These are phyloP conservation scores for Rhizopogon vulgaris DNA, from an alignment of 768 basidiomycete species.

Conservation along the genomic window DNA sequence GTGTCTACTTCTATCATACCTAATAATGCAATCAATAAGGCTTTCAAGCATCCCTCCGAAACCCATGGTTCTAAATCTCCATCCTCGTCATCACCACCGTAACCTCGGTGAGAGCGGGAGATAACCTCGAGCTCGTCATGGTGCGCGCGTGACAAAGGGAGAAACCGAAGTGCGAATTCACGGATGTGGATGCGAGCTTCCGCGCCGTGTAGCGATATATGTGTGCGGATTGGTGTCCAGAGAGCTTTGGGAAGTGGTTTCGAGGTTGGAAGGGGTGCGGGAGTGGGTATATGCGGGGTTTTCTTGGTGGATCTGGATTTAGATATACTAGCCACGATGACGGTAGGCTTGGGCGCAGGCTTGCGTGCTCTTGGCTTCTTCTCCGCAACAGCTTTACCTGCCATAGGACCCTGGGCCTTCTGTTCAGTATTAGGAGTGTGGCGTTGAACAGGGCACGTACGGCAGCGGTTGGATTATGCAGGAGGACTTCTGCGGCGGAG, in stretches of 20 bases:
- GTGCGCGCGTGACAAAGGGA: slow-evolving; percentile 45
- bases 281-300: slow-evolving; percentile 14
- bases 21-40: slow-evolving; percentile 58
- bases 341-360: slow-evolving; percentile 2
- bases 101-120: slow-evolving; percentile 23
- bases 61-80: slow-evolving; percentile 47
- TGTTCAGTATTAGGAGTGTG: slow-evolving; percentile 5
- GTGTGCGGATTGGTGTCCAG: slow-evolving; percentile 48
- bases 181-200: slow-evolving; percentile 65
- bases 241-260: slow-evolving; percentile 38
- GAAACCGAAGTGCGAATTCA: slow-evolving; percentile 68
- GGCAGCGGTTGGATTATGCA: slow-evolving; percentile 25
- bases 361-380: slow-evolving; percentile 12
- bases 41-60: slow-evolving; percentile 57
- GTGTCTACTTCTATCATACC: slow-evolving; percentile 40
- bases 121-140: slow-evolving; percentile 63
- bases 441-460: slow-evolving; percentile 14
- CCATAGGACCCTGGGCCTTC: slow-evolving; percentile 21
- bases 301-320: slow-evolving; percentile 12
- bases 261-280: slow-evolving; percentile 23
- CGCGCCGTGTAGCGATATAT: slow-evolving; percentile 39
- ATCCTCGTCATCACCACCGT: slow-evolving; percentile 35
- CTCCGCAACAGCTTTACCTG: slow-evolving; percentile 13
- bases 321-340: slow-evolving; percentile 8
- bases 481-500: slow-evolving; percentile 34